These are phyloP conservation scores for Mycocentrospora acerina DNA, from an alignment of 2,329 filamentous ascomycete genomes.

Conservation along the genomic window DNA sequence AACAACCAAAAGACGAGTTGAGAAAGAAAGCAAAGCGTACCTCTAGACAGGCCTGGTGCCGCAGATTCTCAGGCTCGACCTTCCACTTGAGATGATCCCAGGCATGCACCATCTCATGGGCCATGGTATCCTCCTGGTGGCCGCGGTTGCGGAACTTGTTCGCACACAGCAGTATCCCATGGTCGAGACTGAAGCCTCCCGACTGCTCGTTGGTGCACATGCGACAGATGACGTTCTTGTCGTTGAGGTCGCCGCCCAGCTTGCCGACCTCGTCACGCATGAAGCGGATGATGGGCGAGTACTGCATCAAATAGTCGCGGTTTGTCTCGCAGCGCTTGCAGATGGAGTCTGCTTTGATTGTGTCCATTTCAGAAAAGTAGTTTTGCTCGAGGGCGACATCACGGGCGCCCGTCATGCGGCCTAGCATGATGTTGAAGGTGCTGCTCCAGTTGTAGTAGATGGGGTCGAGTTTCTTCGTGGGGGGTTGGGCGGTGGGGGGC, in stretches of 20 bases:
- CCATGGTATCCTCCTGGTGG: slow-evolving; percentile 89
- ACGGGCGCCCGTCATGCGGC: slow-evolving; percentile 48
- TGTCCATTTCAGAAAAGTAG: slow-evolving; percentile 77
- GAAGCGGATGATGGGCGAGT: slow-evolving; percentile 85
- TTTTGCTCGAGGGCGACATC: slow-evolving; percentile 45
- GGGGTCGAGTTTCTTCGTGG: slow-evolving; percentile 31
- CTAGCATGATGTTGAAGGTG: slow-evolving; percentile 80
- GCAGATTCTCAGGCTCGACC: slow-evolving; percentile 78
- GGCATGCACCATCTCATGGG: slow-evolving; percentile 97
- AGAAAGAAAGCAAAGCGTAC: slow-evolving; percentile 48
- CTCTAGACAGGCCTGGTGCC: slow-evolving; percentile 93
- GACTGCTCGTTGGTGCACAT: slow-evolving; percentile 72
- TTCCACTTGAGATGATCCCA: slow-evolving; percentile 93
- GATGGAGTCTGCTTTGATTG: slow-evolving; percentile 73
- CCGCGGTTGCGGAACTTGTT: slow-evolving; percentile 81
- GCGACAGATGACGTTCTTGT: slow-evolving; percentile 76
- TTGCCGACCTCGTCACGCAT: slow-evolving; percentile 77
- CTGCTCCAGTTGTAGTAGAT: slow-evolving; percentile 69
- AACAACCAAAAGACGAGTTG: not conserved
- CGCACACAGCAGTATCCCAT: slow-evolving; percentile 89
- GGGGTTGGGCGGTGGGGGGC: slow-evolving; percentile 21
- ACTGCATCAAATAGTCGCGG: slow-evolving; percentile 79
- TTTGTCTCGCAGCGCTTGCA: slow-evolving; percentile 78
- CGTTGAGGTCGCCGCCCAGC: slow-evolving; percentile 74
- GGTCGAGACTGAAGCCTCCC: slow-evolving; percentile 82